phyloP scores from a whole-genome alignment of 352 stramenopile species.

The Paralagenidium karlingii region DNA sequence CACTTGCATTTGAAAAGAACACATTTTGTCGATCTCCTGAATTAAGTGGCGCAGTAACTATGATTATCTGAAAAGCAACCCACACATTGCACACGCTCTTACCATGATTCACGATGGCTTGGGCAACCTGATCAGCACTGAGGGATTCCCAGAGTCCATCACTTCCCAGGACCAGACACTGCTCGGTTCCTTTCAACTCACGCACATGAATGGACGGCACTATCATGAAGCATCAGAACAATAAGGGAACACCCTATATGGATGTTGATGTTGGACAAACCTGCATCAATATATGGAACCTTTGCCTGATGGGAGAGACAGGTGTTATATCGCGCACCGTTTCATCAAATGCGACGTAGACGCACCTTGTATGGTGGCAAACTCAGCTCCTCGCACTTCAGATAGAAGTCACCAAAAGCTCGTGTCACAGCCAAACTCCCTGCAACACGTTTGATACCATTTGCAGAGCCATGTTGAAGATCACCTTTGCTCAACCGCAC shows the following conservation, averaged over 20 bases:
- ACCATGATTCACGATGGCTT: slow-evolving; percentile 65
- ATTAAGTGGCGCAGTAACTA: not conserved
- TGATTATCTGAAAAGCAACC: not conserved
- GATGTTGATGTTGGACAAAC: slow-evolving; percentile 40
- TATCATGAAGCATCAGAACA: slow-evolving; percentile 64
- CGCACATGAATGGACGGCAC: slow-evolving; percentile 43
- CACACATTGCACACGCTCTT: slow-evolving; percentile 1
- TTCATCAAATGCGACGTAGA: slow-evolving; percentile 16
- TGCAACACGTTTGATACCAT: slow-evolving; percentile 85
- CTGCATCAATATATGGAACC: not conserved
- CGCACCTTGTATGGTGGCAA: slow-evolving; percentile 85
- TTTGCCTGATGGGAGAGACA: not conserved
- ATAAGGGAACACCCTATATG: too few species aligned
- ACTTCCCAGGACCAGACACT: slow-evolving; percentile 66
- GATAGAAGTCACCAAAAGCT: slow-evolving; percentile 88
- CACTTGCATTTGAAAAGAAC: not conserved
- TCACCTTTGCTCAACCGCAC: slow-evolving; percentile 89
- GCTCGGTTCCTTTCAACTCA: slow-evolving; percentile 36
- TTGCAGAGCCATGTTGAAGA: slow-evolving; percentile 44
- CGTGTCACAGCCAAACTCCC: slow-evolving; percentile 86
- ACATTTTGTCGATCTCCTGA: not conserved
- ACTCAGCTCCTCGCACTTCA: slow-evolving; percentile 87
- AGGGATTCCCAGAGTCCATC: slow-evolving; percentile 79
- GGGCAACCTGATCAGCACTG: slow-evolving; percentile 37
- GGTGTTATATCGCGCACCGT: too few species aligned